Conservation (phyloP, 1,139 yeast genomes). For the Spathaspora sp. region DNA sequence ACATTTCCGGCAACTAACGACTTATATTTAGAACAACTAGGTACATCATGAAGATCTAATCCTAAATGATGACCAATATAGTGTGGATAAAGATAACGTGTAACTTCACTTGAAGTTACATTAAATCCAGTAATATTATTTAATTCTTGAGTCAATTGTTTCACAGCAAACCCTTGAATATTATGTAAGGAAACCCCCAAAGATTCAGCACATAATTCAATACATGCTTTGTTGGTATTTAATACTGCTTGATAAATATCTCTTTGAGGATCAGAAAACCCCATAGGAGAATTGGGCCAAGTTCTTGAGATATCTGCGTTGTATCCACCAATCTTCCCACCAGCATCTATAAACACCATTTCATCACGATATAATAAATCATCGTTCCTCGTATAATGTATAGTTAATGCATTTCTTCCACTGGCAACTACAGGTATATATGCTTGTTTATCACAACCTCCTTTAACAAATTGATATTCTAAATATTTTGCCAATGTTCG, state of each 20-base stretch:
- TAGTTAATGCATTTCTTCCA: constrained; percentile 81
- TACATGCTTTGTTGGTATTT: constrained; percentile 77
- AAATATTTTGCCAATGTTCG: constrained; percentile 76
- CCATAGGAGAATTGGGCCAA: constrained; percentile 80
- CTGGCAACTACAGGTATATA: constrained; percentile 97
- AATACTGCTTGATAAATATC: constrained; percentile 89
- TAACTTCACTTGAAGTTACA: constrained; percentile 50
- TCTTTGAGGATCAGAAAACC: constrained; percentile 72
- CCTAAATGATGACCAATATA: constrained; percentile 96
- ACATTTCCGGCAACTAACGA: constrained; percentile 65
- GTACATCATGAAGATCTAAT: constrained; percentile 86
- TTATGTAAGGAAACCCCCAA: constrained; percentile 64
- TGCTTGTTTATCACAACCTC: constrained; percentile 89
- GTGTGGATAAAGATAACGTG: constrained; percentile 76
- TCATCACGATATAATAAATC: constrained; percentile 74
- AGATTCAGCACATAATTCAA: constrained; percentile 58
- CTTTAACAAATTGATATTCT: constrained; percentile 77
- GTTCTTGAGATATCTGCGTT: constrained; percentile 95
- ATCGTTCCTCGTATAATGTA: constrained; percentile 89
- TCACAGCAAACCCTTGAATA: constrained; percentile 69
- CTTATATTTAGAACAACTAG: constrained; percentile 54
- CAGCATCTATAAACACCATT: constrained; percentile 91
- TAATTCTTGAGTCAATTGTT: constrained; percentile 59
- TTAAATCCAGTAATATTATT: constrained; percentile 67
- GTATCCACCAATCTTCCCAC: constrained; percentile 91